Evolutionary conservation across 1,284 basidiomycete genomes (phyloP).

Genomic region (Boletellus deceptivus): DNA sequence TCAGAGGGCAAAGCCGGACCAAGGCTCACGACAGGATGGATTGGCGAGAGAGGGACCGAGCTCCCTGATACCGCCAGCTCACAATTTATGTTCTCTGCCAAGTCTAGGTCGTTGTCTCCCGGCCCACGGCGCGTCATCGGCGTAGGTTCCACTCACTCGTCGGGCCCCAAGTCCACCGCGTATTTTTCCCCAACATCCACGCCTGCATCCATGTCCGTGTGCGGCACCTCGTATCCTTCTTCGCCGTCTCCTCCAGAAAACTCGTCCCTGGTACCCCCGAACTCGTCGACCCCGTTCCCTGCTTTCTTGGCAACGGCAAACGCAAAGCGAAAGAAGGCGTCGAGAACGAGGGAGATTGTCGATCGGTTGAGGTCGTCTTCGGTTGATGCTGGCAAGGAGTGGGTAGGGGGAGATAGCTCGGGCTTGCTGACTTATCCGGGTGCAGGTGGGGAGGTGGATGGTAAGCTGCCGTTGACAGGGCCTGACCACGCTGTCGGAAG

Average conservation of each 20-base stretch:
- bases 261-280: constrained; percentile 3
- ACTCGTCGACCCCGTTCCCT: constrained; percentile 19
- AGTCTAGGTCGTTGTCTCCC: constrained; percentile 21
- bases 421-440: constrained; percentile 17
- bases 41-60: constrained; percentile 2
- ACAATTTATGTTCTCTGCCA: constrained; percentile 4
- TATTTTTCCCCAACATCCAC: constrained; percentile 11
- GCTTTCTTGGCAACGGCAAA: constrained; percentile 21
- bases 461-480: constrained; percentile 4
- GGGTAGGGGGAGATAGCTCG: constrained; percentile 6
- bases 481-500: constrained; percentile 6
- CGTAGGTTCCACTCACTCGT: constrained; percentile 6
- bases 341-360: constrained; percentile 30
- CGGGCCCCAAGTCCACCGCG: constrained; percentile 8
- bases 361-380: constrained; percentile 29
- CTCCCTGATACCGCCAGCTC: background rate
- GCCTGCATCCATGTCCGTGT: constrained; percentile 6
- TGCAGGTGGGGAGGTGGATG: constrained; percentile 9
- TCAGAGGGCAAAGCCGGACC: constrained; percentile 9
- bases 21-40: background rate
- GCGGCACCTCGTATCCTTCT: constrained; percentile 10
- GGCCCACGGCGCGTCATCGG: constrained; percentile 2
- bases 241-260: constrained; percentile 10
- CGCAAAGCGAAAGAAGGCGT: constrained; percentile 27
- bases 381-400: constrained; percentile 19